Conservation (phyloP, 2,329 filamentous ascomycete genomes). For the Aureobasidium sp. region DNA sequence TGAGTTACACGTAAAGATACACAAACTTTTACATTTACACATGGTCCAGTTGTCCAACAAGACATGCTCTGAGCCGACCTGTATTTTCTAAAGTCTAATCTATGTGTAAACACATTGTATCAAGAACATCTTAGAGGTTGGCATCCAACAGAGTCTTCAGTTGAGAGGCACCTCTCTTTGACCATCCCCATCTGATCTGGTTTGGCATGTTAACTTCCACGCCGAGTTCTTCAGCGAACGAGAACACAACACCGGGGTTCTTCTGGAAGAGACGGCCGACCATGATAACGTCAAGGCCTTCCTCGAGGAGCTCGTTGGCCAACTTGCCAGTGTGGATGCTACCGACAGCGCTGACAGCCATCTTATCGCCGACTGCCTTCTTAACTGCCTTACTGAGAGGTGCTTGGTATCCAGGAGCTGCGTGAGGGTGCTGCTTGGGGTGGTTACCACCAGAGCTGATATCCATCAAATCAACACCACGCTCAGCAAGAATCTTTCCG, state of each 20-base stretch:
- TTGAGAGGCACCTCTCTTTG: conserved; percentile 7
- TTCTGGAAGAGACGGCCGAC: conserved; percentile 71
- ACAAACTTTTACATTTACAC: not conserved
- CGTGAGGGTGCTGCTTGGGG: conserved; percentile 46
- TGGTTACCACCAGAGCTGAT: conserved; percentile 71
- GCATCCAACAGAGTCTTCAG: conserved; percentile 6
- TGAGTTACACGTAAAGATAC: too few species aligned
- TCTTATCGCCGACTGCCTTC: conserved; percentile 60
- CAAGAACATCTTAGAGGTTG: not conserved
- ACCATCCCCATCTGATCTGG: conserved; percentile 45
- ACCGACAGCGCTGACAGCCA: conserved; percentile 70
- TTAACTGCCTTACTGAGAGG: conserved; percentile 67
- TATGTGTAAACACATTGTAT: not conserved
- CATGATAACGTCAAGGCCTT: conserved; percentile 60
- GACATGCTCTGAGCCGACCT: not conserved
- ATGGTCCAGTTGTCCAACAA: not conserved
- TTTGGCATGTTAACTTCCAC: conserved; percentile 65
- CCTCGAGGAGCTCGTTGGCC: conserved; percentile 54
- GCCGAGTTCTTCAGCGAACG: conserved; percentile 63
- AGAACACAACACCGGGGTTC: conserved; percentile 64
- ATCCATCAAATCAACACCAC: conserved; percentile 77
- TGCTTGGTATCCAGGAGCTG: conserved; percentile 64
- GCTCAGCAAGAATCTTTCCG: conserved; percentile 58
- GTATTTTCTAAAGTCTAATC: not conserved
- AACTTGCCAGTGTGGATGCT: conserved; percentile 62